A percentile compares a stretch with the other conserved stretches of the same genome.
These are phyloP conservation scores for Sonneratia alba DNA, from an alignment of 345 rosid genomes.

Conservation along the genomic window DNA sequence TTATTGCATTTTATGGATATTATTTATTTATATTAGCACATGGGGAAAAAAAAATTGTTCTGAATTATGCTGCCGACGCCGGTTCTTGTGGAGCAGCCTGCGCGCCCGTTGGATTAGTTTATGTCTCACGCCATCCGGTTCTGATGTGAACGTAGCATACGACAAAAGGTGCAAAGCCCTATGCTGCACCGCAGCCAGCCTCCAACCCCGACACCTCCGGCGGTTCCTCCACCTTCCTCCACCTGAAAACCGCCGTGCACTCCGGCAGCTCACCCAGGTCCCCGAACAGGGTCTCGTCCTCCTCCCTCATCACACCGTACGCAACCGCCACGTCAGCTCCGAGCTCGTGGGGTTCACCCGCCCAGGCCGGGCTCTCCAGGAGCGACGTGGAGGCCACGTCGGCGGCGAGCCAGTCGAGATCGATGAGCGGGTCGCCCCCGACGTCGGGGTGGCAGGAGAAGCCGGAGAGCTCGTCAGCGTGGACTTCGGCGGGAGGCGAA, in stretches of 20 bases:
- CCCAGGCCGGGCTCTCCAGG: conserved; percentile 23
- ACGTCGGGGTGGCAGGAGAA: conserved; percentile 8
- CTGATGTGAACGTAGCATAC: too few species aligned
- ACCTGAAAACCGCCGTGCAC: conserved; percentile 51
- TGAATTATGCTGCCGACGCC: too few species aligned
- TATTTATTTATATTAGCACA: too few species aligned
- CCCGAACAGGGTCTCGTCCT: conserved; percentile 54
- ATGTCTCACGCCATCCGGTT: too few species aligned
- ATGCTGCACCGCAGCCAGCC: conserved; percentile 8
- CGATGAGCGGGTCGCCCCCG: conserved; percentile 18
- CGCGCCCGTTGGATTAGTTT: too few species aligned
- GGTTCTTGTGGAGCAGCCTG: too few species aligned
- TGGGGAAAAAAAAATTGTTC: too few species aligned
- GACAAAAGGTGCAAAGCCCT: too few species aligned
- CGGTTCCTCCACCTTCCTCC: conserved; percentile 12
- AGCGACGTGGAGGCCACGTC: conserved; percentile 35
- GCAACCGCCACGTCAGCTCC: conserved; percentile 18
- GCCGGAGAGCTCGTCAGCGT: conserved; percentile 10
- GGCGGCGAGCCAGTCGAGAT: conserved; percentile 49
- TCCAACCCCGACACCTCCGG: conserved; percentile 26
- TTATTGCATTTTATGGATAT: too few species aligned
- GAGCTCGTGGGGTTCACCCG: conserved; percentile 7
- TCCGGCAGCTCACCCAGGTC: conserved; percentile 76
- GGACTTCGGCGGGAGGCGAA: neutral
- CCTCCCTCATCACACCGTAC: conserved; percentile 16